These are phyloP conservation scores for Tolypocladium guangdongense DNA, from an alignment of 2,329 filamentous ascomycete genomes.

Conservation along the genomic window DNA sequence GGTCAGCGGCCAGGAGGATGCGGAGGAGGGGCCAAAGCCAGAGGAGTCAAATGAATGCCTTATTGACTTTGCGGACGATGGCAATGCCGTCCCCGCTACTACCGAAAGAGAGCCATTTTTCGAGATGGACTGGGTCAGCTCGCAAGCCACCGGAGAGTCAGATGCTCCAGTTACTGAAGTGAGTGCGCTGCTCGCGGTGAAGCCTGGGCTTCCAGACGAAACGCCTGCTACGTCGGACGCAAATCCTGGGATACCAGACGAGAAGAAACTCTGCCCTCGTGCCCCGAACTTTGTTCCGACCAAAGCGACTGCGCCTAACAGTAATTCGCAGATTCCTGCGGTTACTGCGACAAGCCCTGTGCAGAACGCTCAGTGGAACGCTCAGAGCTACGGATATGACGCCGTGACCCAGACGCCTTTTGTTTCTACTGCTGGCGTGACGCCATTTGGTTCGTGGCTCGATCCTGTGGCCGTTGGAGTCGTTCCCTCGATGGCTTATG, in stretches of 20 bases:
- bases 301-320: not conserved
- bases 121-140: not conserved
- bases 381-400: not conserved
- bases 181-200: not conserved
- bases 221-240: not conserved
- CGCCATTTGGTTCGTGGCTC: not conserved
- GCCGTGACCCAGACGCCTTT: not conserved
- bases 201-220: not conserved
- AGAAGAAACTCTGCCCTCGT: not conserved
- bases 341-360: not conserved
- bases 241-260: accelerated
- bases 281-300: not conserved
- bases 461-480: not conserved
- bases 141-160: not conserved
- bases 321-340: not conserved
- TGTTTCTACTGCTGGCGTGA: not conserved
- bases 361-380: not conserved
- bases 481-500: not conserved
- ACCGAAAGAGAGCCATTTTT: not conserved
- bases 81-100: not conserved
- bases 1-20: not conserved
- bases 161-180: not conserved
- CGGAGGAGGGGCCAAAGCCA: not conserved
- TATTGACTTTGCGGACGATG: not conserved
- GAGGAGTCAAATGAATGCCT: not conserved